Base-by-base conservation (phyloP, 192 early-diverging fungal genomes). In the Coemansia sp. region DNA sequence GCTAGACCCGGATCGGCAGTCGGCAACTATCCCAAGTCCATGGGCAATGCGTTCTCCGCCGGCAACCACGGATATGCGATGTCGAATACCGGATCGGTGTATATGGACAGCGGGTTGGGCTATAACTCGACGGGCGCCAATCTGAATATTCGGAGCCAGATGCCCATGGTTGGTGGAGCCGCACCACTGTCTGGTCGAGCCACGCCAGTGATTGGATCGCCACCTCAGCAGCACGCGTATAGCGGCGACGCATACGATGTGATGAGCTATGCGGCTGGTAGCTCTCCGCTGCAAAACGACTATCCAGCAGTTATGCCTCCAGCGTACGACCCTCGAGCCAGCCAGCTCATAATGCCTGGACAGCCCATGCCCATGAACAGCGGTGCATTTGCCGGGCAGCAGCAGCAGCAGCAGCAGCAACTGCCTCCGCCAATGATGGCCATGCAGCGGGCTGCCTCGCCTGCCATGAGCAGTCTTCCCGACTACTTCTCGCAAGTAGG, bases 321-420 rank as follows among this genome's bases (percentile, higher is more conserved):
- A 0, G 73, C 65, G 12, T 76, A 76, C 18, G 73, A 76, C 38
- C 73, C 73, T 30, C 73, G 73, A 6, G 50, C 58, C 39, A 72
- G 69, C 54, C 58, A 62, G 53, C 53, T 72, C 53, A 56, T 26
- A 26, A 26, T 26, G 23, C 23, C 64, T 47, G 28, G 7, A 17
- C 38, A 16, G 55, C 52, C 45, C 28, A 51, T 56, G 47, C 39
- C 16, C 60, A 55, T 26, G 23, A 26, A 26, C 23, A 26, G 4
- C 23, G 23, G 23, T 26, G 23, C 32, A 11, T 60, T 58, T 53
- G 40, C 30, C 32, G 36, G 30, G 7, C 62, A 54, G 31, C 56
- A 59, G 30, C 15, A 21, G 12, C 23, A 21, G 7, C 62, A 54
- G 31, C 56, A 59, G 30, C 15, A 21, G 12, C 23, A 21, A 39